Percentiles rank a stretch among this genome's conserved stretches.
Conservation (phyloP, 192 early-diverging fungal species). For the Chytriomyces sp. region DNA sequence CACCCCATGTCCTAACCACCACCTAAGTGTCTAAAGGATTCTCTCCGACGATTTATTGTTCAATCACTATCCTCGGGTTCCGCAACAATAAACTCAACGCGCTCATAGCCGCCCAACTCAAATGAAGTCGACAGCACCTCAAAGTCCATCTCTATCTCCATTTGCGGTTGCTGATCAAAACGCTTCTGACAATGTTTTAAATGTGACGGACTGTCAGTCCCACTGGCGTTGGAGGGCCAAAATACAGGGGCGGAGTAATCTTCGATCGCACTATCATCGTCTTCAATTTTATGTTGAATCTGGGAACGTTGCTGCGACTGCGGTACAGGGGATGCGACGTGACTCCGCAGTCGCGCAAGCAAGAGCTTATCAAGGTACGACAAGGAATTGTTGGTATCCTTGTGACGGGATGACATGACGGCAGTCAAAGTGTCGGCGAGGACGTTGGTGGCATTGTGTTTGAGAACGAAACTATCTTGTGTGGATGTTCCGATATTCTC, state of each 20-base stretch:
- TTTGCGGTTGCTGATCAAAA: background rate
- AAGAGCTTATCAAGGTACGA: slow-evolving; percentile 24
- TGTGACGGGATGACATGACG: background rate
- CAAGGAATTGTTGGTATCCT: background rate
- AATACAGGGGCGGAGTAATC: background rate
- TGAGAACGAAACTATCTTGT: background rate
- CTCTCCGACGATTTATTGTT: no score
- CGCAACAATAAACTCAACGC: no score
- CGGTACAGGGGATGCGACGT: background rate
- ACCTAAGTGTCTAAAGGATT: no score
- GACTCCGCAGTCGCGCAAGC: background rate
- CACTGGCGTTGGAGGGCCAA: slow-evolving; percentile 1
- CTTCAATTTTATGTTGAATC: background rate
- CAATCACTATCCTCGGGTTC: no score
- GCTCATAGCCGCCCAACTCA: no score
- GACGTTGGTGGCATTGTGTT: background rate
- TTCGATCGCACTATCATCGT: slow-evolving; percentile 18
- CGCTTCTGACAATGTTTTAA: background rate
- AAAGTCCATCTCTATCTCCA: background rate
- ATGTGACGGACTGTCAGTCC: background rate
- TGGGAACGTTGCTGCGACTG: background rate
- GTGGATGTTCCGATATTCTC: slow-evolving; percentile 5
- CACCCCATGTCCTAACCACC: no score
- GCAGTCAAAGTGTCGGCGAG: background rate
- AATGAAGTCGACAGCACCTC: background rate